A percentile compares a stretch with the other conserved stretches of the same genome.
phyloP scores from a whole-genome alignment of 2,329 filamentous ascomycete genomes.

The Aspergillus chevalieri region DNA sequence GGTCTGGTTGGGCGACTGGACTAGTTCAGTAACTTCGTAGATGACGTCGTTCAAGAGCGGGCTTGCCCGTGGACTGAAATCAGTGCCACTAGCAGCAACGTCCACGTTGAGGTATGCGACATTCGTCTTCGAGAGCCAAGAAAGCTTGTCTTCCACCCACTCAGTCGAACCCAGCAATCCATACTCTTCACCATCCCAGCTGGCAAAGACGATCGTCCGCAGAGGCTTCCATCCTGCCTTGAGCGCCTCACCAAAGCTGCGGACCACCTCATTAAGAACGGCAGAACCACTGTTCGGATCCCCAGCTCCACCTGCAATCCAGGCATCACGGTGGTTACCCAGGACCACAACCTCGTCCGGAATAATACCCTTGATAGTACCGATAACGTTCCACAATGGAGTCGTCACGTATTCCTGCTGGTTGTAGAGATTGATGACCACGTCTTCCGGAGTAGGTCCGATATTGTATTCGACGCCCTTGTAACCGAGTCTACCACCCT shows the following conservation, averaged over 20 bases:
- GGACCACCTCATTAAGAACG: slow-evolving; percentile 69
- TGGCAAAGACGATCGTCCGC: slow-evolving; percentile 86
- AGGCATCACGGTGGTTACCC: slow-evolving; percentile 88
- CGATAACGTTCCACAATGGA: slow-evolving; percentile 85
- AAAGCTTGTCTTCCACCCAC: slow-evolving; percentile 85
- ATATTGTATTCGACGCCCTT: slow-evolving; percentile 81
- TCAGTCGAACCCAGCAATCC: slow-evolving; percentile 81
- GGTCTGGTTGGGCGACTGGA: slow-evolving; percentile 70
- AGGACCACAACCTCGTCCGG: slow-evolving; percentile 80
- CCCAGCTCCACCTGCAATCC: slow-evolving; percentile 76
- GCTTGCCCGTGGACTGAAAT: slow-evolving; percentile 61
- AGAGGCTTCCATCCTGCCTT: slow-evolving; percentile 74
- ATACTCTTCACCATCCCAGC: slow-evolving; percentile 80
- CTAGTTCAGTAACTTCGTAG: slow-evolving; percentile 57
- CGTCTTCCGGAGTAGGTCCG: slow-evolving; percentile 67
- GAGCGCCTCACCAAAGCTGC: slow-evolving; percentile 66
- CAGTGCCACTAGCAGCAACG: slow-evolving; percentile 60
- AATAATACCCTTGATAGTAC: slow-evolving; percentile 81
- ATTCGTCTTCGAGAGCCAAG: slow-evolving; percentile 67
- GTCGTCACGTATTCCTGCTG: slow-evolving; percentile 76
- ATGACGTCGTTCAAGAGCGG: slow-evolving; percentile 71
- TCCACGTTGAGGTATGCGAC: slow-evolving; percentile 86
- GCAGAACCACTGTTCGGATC: slow-evolving; percentile 81
- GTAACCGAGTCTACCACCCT: slow-evolving; percentile 65
- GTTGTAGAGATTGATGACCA: slow-evolving; percentile 69